Conservation (phyloP, 306 rosid genomes). For the Gastrolobium villosum region DNA sequence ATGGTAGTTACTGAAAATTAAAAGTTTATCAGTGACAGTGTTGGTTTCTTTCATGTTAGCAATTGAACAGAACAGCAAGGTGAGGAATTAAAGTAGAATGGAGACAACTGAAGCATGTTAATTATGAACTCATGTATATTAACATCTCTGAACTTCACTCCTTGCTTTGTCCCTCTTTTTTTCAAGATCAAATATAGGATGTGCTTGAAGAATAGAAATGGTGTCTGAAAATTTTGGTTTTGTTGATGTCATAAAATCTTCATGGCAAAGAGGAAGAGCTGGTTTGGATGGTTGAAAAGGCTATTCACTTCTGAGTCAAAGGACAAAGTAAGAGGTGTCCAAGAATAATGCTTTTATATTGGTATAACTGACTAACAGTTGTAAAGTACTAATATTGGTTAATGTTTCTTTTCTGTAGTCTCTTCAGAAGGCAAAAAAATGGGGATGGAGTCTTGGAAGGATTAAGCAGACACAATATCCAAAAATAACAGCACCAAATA, state of each 20-base stretch:
- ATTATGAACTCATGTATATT: constrained; percentile 9
- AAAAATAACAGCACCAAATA: constrained; percentile 59
- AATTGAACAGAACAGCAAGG: constrained; percentile 22
- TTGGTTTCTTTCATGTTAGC: constrained; percentile 13
- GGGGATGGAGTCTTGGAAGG: constrained; percentile 69
- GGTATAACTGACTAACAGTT: not conserved
- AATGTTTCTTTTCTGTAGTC: constrained; percentile 8
- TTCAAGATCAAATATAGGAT: constrained; percentile 38
- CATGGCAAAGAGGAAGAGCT: constrained; percentile 76
- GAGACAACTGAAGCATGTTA: not conserved
- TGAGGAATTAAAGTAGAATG: constrained; percentile 35
- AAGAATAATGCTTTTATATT: not conserved
- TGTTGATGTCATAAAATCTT: constrained; percentile 46
- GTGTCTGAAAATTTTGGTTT: constrained; percentile 43
- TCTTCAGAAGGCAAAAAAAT: constrained; percentile 61
- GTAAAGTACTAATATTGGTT: constrained; percentile 12
- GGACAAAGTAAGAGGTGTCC: constrained; percentile 54
- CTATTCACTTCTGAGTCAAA: constrained; percentile 63
- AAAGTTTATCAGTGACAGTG: not conserved
- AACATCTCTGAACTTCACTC: constrained; percentile 27
- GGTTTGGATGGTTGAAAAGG: constrained; percentile 83
- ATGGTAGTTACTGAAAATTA: constrained; percentile 12
- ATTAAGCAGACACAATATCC: constrained; percentile 60
- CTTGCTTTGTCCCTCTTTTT: constrained; percentile 17
- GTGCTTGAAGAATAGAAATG: constrained; percentile 39